Conservation (phyloP, 768 basidiomycete species). For the Lentinula boryana region DNA sequence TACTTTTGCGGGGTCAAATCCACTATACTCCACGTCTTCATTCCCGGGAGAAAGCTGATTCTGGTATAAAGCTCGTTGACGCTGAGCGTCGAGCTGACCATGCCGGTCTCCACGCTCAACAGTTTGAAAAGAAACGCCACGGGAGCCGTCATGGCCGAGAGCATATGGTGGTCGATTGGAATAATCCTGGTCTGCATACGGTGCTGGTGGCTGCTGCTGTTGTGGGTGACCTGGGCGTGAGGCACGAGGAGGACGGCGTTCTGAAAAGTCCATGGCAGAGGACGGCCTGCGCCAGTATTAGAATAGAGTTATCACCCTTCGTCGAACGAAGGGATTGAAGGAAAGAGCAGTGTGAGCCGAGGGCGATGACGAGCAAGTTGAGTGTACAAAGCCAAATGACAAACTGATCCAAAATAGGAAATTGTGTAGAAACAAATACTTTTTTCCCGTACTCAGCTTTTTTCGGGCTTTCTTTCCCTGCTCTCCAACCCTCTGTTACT, state of each 20-base stretch:
- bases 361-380: background rate
- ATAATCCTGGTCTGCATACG: conserved; percentile 26
- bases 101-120: conserved; percentile 66
- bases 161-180: conserved; percentile 23
- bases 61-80: conserved; percentile 40
- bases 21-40: conserved; percentile 19
- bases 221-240: conserved; percentile 38
- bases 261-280: conserved; percentile 33
- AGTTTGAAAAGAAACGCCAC: conserved; percentile 62
- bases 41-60: conserved; percentile 36
- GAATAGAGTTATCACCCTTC: background rate
- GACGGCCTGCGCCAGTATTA: conserved; percentile 4
- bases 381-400: background rate
- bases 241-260: conserved; percentile 51
- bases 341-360: background rate
- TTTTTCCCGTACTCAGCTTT: background rate
- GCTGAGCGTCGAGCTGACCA: conserved; percentile 47
- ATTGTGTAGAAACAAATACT: background rate
- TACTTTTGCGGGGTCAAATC: conserved; percentile 42
- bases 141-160: conserved; percentile 27
- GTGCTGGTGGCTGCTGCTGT: conserved; percentile 32
- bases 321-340: background rate
- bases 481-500: too few relatives aligned
- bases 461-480: too few relatives aligned
- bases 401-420: background rate